Conservation (phyloP, 257 asterid species). For the Jaltomata sinuosa region DNA sequence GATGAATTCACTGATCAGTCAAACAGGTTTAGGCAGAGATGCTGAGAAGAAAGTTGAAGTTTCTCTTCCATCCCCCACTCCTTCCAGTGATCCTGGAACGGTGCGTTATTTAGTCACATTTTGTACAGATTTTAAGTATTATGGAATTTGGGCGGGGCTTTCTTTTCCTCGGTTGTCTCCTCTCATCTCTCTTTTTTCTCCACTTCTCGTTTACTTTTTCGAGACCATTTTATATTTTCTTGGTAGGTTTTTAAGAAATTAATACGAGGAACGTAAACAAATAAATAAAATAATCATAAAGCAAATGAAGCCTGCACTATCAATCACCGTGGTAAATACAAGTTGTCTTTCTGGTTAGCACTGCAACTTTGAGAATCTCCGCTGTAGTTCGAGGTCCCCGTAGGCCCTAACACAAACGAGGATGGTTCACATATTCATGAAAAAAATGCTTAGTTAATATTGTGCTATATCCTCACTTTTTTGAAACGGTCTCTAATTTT, state of each 20-base stretch:
- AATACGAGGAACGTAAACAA: background rate
- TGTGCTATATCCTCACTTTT: background rate
- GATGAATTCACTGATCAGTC: constrained; percentile 25
- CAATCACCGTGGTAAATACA: background rate
- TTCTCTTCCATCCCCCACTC: constrained; percentile 97
- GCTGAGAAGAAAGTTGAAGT: constrained; percentile 59
- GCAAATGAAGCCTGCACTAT: background rate
- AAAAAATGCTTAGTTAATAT: background rate
- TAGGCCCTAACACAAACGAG: background rate
- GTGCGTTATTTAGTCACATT: constrained; percentile 84
- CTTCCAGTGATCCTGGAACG: constrained; percentile 79
- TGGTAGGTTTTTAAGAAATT: background rate
- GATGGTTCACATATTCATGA: background rate
- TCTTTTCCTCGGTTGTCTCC: background rate
- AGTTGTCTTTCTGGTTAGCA: background rate
- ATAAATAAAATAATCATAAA: background rate
- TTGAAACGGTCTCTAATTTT: background rate
- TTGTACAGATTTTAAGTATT: constrained; percentile 28
- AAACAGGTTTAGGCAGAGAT: constrained; percentile 33
- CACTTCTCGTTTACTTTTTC: background rate
- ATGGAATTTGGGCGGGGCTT: constrained; percentile 2
- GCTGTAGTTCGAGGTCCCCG: background rate
- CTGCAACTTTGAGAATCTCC: background rate
- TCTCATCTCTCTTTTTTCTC: background rate
- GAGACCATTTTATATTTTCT: background rate